Evolutionary conservation across 768 basidiomycete genomes (phyloP), one percentile per base, ranked within the genome.

Genomic region (Galerina sulciceps): DNA sequence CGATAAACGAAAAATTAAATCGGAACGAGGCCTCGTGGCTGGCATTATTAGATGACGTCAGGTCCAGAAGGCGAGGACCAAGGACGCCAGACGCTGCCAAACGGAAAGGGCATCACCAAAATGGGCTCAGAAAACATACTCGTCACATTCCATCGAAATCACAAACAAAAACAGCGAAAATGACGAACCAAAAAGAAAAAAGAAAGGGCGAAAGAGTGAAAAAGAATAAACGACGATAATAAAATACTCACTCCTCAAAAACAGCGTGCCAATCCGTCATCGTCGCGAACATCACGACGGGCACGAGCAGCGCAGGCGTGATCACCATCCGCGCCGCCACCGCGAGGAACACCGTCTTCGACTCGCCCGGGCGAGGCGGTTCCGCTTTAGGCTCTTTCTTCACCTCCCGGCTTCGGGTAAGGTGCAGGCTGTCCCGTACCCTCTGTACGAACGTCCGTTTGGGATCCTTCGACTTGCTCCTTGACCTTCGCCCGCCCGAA

Each of bases 301-400:
- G 97, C 51, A 96, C 77, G 41, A 96, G 74, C 2, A 94, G 42
- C 44, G 88, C 42, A 1, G 96, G 95, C 5, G 91, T 90, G 61
- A 99, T 69, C 26, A 98, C 69, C 96, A 98, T 98, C 64, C 96
- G 77, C 43, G 90, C 83, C 13, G 89, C 40, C n/a, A 98, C 85
- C 2, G 93, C 85, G 13, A 98, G 82, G n/a, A 89, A 69, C 14
- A 98, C 86, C 2, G 95, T 95, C 69, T 81, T 85, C 26, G 87
- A 86, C 79, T 97, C 94, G 2, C 93, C 93, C 0, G 79, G 78
- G 2, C 70, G 70, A 26, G 48, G n/a, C 17, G 45, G n/a, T 10
- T 50, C 34, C 31, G 11, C 48, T 17, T 43, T 6, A 20, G 45
- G 31, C 51, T 18, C 53, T 20, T 36, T 43, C 42, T 8, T 20